These are phyloP conservation scores for Puccinia brachypodii DNA, from an alignment of 1,284 basidiomycete genomes.

Conservation along the genomic window DNA sequence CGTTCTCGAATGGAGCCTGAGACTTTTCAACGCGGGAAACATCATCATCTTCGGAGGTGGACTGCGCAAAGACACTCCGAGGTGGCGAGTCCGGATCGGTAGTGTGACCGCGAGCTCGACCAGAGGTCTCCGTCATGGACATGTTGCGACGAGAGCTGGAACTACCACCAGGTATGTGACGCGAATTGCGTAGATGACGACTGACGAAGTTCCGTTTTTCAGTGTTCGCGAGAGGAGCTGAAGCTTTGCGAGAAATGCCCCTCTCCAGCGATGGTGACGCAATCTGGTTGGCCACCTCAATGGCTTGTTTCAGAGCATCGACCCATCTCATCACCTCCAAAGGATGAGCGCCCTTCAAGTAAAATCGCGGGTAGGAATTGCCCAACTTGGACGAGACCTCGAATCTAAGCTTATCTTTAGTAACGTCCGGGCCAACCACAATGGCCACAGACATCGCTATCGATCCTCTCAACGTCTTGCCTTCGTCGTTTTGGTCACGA, in stretches of 20 bases:
- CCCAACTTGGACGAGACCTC: constrained; percentile 68
- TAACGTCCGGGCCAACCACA: constrained; percentile 58
- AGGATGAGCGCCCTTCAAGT: constrained; percentile 83
- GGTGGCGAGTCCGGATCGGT: constrained; percentile 24
- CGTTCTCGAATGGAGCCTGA: constrained; percentile 63
- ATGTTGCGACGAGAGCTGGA: background rate
- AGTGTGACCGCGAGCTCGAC: background rate
- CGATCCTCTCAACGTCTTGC: constrained; percentile 78
- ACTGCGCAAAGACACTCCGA: constrained; percentile 24
- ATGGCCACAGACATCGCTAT: constrained; percentile 83
- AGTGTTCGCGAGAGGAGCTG: background rate
- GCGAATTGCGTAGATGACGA: constrained; percentile 12
- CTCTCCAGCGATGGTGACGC: constrained; percentile 58
- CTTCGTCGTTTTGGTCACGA: constrained; percentile 87
- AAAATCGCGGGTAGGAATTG: constrained; percentile 66
- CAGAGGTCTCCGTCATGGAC: background rate
- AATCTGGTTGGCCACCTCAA: constrained; percentile 60
- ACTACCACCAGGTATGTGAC: background rate
- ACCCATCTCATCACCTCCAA: constrained; percentile 87
- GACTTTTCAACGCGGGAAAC: constrained; percentile 51
- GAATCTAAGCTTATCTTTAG: constrained; percentile 70
- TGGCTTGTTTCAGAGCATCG: constrained; percentile 70
- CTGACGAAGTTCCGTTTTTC: constrained; percentile 14
- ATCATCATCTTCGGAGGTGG: constrained; percentile 30
- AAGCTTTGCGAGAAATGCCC: background rate